A percentile compares a stretch with the other conserved stretches of the same genome.
Evolutionary conservation across 805 yeast species (phyloP).

Genomic region (Metschnikowia reukaufii): DNA sequence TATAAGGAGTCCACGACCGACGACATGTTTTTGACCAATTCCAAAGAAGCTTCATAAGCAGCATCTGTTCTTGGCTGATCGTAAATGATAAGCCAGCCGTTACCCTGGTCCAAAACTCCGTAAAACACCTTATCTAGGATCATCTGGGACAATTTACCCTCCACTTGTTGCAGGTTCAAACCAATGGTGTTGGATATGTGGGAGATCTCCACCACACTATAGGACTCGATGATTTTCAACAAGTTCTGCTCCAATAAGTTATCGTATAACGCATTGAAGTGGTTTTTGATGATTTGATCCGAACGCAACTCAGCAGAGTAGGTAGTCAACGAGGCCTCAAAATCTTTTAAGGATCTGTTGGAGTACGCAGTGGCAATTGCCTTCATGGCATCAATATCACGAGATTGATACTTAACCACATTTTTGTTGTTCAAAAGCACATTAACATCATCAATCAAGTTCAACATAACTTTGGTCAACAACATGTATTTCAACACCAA

Average conservation of each 20-base stretch:
- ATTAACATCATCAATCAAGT: slow-evolving; percentile 81
- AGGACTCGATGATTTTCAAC: slow-evolving; percentile 93
- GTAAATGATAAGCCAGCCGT: slow-evolving; percentile 93
- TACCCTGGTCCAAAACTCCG: slow-evolving; percentile 97
- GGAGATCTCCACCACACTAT: slow-evolving; percentile 89
- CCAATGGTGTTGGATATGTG: slow-evolving; percentile 89
- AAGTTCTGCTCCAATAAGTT: slow-evolving; percentile 89
- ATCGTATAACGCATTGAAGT: slow-evolving; percentile 90
- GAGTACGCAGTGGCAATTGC: slow-evolving; percentile 88
- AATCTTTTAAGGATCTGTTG: slow-evolving; percentile 85
- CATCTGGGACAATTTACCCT: slow-evolving; percentile 94
- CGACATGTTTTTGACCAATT: slow-evolving; percentile 82
- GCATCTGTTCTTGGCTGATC: slow-evolving; percentile 88
- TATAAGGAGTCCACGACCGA: slow-evolving; percentile 86
- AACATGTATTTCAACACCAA: slow-evolving; percentile 89
- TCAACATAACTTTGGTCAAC: slow-evolving; percentile 89
- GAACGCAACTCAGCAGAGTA: slow-evolving; percentile 75
- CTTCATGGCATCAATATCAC: slow-evolving; percentile 93
- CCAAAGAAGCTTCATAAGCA: slow-evolving; percentile 83
- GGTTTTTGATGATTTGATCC: slow-evolving; percentile 87
- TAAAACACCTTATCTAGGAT: slow-evolving; percentile 91
- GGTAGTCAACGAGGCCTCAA: slow-evolving; percentile 75
- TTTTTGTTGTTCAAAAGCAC: slow-evolving; percentile 72
- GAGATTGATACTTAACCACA: slow-evolving; percentile 67
- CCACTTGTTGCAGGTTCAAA: slow-evolving; percentile 81